Base-by-base conservation (phyloP, 2,329 filamentous ascomycete genomes). In the Septoria petroselini region DNA sequence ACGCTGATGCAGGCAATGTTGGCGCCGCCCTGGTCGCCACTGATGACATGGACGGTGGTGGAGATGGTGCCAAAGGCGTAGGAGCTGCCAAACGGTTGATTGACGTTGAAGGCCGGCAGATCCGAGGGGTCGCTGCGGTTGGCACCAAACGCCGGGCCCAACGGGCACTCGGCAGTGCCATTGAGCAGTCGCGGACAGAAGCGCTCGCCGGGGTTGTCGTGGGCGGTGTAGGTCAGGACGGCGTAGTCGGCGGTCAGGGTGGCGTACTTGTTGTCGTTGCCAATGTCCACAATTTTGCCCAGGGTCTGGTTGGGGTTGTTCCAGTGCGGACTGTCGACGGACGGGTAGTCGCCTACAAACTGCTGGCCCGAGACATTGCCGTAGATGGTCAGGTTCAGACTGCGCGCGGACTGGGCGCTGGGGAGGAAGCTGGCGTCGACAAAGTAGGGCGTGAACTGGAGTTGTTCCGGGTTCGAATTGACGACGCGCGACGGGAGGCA, bases 51-150 rank as follows among this genome's bases (percentile, higher is more conserved):
- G 41, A 96, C 76, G 0, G 82, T 88, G 7, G 87, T 77, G 5
- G 83, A 78, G 57, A 97, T 83, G 1, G 91, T 91, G 1, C 88
- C 79, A 65, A 98, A 95, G 3, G 88, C 80, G 68, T 95, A 98
- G 0, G 82, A 81, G n/a, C 88, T 88, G 57, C 77, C 75, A 68
- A 97, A 85, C 54, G 88, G 77, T 68, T 90, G 82, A 23, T 78
- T 76, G 25, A 95, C 71, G 46, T 81, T 83, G 65, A 96, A 84
- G 1, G 86, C 84, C 2, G 86, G 88, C 31, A 95, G 73, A 7
- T 59, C 74, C 61, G 66, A 65, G 1, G 76, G 70, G 56, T 82
- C 70, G 58, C 70, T 76, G 52, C 71, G 59, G 62, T 81, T 82
- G 14, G 64, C 73, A 63, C 78, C 70, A 67, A 94, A 95, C 25